These are phyloP conservation scores for Harringtonia lauricola DNA, from an alignment of 2,329 filamentous ascomycete genomes.

Conservation along the genomic window DNA sequence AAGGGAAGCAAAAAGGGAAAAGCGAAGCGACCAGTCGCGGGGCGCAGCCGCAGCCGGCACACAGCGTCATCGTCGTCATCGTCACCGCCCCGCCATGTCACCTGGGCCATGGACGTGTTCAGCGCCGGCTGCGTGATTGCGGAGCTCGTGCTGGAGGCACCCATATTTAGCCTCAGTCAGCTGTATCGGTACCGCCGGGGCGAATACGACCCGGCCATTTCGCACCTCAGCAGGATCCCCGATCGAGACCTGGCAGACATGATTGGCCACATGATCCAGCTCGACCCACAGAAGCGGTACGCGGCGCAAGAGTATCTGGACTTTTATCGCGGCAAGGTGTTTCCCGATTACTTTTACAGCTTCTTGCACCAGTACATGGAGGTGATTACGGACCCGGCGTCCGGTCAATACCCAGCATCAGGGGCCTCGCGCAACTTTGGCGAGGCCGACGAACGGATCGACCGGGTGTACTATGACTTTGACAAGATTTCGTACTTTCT, in stretches of 20 bases:
- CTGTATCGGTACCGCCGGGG: conserved; percentile 88
- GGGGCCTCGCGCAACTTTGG: conserved; percentile 61
- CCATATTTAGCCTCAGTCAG: conserved; percentile 95
- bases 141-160: conserved; percentile 86
- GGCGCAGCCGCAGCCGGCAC: background rate
- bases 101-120: conserved; percentile 98
- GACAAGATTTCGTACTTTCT: conserved; percentile 96
- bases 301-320: conserved; percentile 89
- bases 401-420: conserved; percentile 61
- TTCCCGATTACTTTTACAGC: conserved; percentile 93
- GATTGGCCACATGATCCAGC: conserved; percentile 90
- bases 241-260: conserved; percentile 80
- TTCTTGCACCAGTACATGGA: conserved; percentile 98
- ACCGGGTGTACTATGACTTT: conserved; percentile 86
- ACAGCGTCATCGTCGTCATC: background rate
- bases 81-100: conserved; percentile 24
- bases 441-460: conserved; percentile 87
- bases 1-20: background rate
- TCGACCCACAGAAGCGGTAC: conserved; percentile 84
- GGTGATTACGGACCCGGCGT: conserved; percentile 81
- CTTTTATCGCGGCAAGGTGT: conserved; percentile 85
- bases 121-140: conserved; percentile 95
- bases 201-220: conserved; percentile 79
- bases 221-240: conserved; percentile 74
- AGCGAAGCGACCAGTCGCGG: background rate